These are phyloP conservation scores for Hermanozyma aechmeae DNA, from an alignment of 805 yeast genomes.

Conservation along the genomic window DNA sequence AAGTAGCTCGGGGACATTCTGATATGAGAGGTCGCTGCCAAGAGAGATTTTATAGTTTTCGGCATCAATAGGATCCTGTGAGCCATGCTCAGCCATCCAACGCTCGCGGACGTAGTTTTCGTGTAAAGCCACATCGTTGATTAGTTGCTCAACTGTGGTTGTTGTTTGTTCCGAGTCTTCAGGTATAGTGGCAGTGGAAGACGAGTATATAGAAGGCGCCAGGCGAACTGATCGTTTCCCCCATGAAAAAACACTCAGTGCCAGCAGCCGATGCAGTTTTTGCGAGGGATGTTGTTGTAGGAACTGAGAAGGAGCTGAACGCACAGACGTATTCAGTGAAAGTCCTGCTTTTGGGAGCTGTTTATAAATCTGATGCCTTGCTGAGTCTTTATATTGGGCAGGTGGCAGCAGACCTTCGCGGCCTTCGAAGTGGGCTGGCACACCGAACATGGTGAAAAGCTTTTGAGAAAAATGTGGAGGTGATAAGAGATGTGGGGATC, in stretches of 20 bases:
- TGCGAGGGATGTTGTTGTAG: slow-evolving; percentile 10
- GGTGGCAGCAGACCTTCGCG: too few species aligned
- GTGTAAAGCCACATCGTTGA: slow-evolving; percentile 31
- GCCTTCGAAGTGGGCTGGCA: too few species aligned
- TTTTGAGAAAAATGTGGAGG: too few species aligned
- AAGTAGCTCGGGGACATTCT: slow-evolving; percentile 27
- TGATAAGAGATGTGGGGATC: too few species aligned
- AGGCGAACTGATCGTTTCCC: slow-evolving; percentile 29
- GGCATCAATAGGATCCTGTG: slow-evolving; percentile 6
- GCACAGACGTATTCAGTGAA: slow-evolving; percentile 22
- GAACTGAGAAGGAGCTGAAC: slow-evolving; percentile 31
- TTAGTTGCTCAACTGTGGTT: slow-evolving; percentile 34
- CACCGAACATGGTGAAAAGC: too few species aligned
- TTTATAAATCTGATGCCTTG: slow-evolving; percentile 35
- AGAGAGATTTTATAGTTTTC: slow-evolving; percentile 27
- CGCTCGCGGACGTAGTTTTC: slow-evolving; percentile 19
- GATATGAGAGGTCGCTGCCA: slow-evolving; percentile 31
- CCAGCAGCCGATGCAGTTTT: slow-evolving; percentile 23
- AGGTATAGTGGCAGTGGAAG: slow-evolving; percentile 35
- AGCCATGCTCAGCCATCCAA: slow-evolving; percentile 1
- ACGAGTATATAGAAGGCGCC: slow-evolving; percentile 34
- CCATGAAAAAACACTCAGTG: slow-evolving; percentile 27
- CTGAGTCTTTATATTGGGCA: slow-evolving; percentile 30
- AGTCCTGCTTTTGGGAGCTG: slow-evolving; percentile 25
- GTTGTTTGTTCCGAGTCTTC: slow-evolving; percentile 34